These are phyloP conservation scores for Chlorella sp. DNA, from an alignment of 139 green algal species.

Conservation along the genomic window DNA sequence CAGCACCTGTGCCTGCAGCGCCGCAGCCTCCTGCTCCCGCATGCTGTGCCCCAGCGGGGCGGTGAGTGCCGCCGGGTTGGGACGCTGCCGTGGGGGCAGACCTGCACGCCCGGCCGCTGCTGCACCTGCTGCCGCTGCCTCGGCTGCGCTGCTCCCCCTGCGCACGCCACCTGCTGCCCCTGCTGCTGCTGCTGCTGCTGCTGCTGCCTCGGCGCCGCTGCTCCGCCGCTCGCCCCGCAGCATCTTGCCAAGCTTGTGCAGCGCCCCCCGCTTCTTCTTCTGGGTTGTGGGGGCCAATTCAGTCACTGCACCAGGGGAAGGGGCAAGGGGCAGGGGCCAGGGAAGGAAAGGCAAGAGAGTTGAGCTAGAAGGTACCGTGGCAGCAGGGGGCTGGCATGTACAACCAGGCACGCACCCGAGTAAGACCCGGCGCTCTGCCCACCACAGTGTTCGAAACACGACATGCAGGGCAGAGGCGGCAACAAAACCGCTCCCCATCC, in stretches of 20 bases:
- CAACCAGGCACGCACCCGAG: no score
- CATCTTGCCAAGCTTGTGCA: slow-evolving; percentile 47
- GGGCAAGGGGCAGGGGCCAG: neutral
- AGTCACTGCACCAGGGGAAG: neutral
- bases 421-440: no score
- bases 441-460: no score
- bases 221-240: neutral
- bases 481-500: neutral
- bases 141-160: neutral
- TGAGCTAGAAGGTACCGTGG: no score
- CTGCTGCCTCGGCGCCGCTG: neutral
- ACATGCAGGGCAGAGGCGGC: no score
- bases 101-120: neutral
- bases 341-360: neutral
- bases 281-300: neutral
- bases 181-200: neutral
- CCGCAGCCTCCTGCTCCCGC: slow-evolving; percentile 2
- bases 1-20: slow-evolving; percentile 31
- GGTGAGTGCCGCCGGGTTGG: slow-evolving; percentile 13
- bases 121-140: neutral
- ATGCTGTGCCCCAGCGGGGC: slow-evolving; percentile 30
- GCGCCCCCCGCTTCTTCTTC: slow-evolving; percentile 33
- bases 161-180: neutral
- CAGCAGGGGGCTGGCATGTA: no score
- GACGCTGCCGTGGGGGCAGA: neutral